Base-by-base conservation (phyloP, 495 filamentous ascomycete genomes). In the Daldinia bambusicola region DNA sequence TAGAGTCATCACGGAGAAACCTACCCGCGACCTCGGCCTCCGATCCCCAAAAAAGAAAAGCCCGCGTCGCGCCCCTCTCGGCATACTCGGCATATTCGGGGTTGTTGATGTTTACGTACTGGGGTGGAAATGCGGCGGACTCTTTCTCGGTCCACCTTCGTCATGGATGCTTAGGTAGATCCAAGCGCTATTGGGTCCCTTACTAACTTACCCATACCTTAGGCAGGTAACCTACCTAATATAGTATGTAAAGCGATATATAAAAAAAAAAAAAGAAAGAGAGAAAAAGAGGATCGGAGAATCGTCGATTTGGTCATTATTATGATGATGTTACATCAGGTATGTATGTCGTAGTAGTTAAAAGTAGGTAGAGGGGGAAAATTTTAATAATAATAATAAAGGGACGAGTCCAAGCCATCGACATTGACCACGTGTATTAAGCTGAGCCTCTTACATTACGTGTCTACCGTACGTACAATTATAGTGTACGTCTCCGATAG, bases 391-490 rank as follows among this genome's bases (percentile, higher is more conserved):
- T 26, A 26, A 16, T 9, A 52, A 32, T 5, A 53, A 53, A 40
- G 55, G 36, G 1, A 58, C 41, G 58, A 66, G 58, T 58, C 53
- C 55, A 51, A 51, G 22, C 53, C 38, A 20, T 18, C 14, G 45
- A 31, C 31, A 32, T 37, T 32, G 20, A 14, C 63, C 63, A 66
- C 63, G 63, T 66, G 63, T 52, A 53, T 18, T 13, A 20, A 32
- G 53, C 63, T 66, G 63, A 66, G 63, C 63, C 63, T 66, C 63
- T 30, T 26, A 9, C 6, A 59, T 66, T 66, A 66, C 63, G 63
- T 58, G 57, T 60, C 22, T 53, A 16, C 13, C 6, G 26, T 26
- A 20, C 4, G 43, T 22, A 38, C 10, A 36, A 41, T 6, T 41
- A 26, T 58, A n/a, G 14, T 16, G 13, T 48, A 22, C 12, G 43